These are phyloP conservation scores for Aspergillus sp. DNA, from an alignment of 2,329 filamentous ascomycete species.

Conservation along the genomic window DNA sequence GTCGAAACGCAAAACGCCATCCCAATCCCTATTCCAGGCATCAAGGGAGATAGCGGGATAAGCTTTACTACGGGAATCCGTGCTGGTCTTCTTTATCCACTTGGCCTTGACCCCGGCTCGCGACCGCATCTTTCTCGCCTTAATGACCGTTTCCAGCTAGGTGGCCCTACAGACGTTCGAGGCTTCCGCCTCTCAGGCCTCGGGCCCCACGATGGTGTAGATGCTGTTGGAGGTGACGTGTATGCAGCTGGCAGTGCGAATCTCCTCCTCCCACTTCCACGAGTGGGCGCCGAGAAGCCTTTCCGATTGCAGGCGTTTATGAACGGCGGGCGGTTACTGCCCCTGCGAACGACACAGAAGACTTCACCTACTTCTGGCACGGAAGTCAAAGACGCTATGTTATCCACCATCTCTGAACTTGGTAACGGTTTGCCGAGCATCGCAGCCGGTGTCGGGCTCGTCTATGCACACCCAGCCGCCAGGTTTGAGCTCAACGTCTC, in stretches of 20 bases:
- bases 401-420: slow-evolving; percentile 67
- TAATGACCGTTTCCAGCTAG: slow-evolving; percentile 93
- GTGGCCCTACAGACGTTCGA: slow-evolving; percentile 89
- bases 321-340: slow-evolving; percentile 82
- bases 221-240: slow-evolving; percentile 87
- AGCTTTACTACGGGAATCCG: slow-evolving; percentile 81
- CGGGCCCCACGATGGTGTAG: slow-evolving; percentile 80
- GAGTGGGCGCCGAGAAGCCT: slow-evolving; percentile 76
- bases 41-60: slow-evolving; percentile 70
- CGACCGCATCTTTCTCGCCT: slow-evolving; percentile 70
- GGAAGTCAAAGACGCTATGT: slow-evolving; percentile 46
- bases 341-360: slow-evolving; percentile 61
- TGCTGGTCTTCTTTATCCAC: slow-evolving; percentile 78
- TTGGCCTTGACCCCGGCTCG: slow-evolving; percentile 61
- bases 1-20: slow-evolving; percentile 75
- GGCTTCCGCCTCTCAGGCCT: slow-evolving; percentile 89
- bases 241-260: slow-evolving; percentile 88
- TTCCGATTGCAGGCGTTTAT: slow-evolving; percentile 86
- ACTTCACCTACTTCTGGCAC: slow-evolving; percentile 49
- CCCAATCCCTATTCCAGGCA: slow-evolving; percentile 69
- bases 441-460: slow-evolving; percentile 82
- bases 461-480: slow-evolving; percentile 92
- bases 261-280: slow-evolving; percentile 80
- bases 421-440: slow-evolving; percentile 76
- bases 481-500: slow-evolving; percentile 96